Percentiles rank a stretch among this genome's conserved stretches.
Evolutionary conservation across 148 eudicot genomes (phyloP).

Genomic region (Amaranthus cruentus): DNA sequence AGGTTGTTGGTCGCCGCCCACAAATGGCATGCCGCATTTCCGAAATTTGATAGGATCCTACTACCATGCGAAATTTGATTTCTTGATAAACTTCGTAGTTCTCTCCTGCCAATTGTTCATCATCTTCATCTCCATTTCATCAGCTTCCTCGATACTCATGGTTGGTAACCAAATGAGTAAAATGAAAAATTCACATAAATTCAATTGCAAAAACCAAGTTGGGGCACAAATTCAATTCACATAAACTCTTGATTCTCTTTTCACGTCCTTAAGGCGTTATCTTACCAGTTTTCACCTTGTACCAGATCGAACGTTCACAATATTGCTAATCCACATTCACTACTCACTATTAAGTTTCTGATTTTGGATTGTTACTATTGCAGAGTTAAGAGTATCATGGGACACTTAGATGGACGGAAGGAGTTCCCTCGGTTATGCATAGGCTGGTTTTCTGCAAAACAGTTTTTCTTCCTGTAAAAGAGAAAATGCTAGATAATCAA

Average conservation of each 20-base stretch:
- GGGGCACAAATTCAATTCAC: no score
- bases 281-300: neutral
- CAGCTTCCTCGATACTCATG: constrained; percentile 99
- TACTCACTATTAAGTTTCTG: neutral
- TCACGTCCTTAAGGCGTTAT: neutral
- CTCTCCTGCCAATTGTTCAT: constrained; percentile 93
- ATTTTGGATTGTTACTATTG: constrained; percentile 14
- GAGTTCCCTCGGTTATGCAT: constrained; percentile 94
- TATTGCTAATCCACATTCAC: neutral
- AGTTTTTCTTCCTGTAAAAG: neutral
- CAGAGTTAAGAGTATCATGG: constrained; percentile 91
- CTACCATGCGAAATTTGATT: constrained; percentile 57
- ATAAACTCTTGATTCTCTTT: neutral
- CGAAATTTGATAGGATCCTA: constrained; percentile 15
- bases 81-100: constrained; percentile 58
- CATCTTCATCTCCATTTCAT: constrained; percentile 83
- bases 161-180: constrained; percentile 62
- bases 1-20: no score
- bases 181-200: neutral
- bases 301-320: neutral
- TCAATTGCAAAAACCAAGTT: neutral
- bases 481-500: neutral
- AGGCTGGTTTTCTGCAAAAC: constrained; percentile 41
- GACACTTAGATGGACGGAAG: constrained; percentile 78
- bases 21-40: no score